Evolutionary conservation across 2,329 filamentous ascomycete genomes (phyloP).

Genomic region (Stagonosporopsis chrysanthemi): DNA sequence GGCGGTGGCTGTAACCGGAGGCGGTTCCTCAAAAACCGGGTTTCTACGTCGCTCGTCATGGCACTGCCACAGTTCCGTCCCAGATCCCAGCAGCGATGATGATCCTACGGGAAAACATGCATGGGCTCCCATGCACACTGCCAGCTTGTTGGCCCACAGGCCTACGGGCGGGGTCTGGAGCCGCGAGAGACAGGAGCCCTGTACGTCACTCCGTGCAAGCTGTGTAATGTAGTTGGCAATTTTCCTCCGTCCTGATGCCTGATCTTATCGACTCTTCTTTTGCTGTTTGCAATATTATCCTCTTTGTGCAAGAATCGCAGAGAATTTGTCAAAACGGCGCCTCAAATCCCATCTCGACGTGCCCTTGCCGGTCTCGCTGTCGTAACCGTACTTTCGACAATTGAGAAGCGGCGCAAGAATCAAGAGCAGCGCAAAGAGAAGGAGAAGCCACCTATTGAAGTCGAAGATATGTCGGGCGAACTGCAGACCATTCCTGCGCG

Average conservation of each 20-base stretch:
- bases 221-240: constrained; percentile 11
- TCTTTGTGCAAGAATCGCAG: neutral
- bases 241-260: constrained; percentile 11
- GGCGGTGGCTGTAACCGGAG: constrained; percentile 24
- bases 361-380: constrained; percentile 47
- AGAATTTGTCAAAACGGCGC: constrained; percentile 37
- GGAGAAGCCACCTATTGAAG: constrained; percentile 19
- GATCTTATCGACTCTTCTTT: neutral
- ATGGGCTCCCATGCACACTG: constrained; percentile 32
- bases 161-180: constrained; percentile 10
- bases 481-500: constrained; percentile 58
- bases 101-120: constrained; percentile 25
- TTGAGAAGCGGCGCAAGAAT: constrained; percentile 44
- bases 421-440: constrained; percentile 21
- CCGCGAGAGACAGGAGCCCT: constrained; percentile 14
- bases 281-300: neutral
- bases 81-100: constrained; percentile 19
- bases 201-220: constrained; percentile 15
- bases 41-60: constrained; percentile 20
- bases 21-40: constrained; percentile 32
- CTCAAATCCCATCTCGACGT: constrained; percentile 40
- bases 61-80: constrained; percentile 14
- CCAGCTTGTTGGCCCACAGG: constrained; percentile 21
- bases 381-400: constrained; percentile 42
- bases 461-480: constrained; percentile 49